Evolutionary conservation across 164 flowering plant species (phyloP), one percentile per base, ranked within the genome.

Genomic region (Tinospora cordifolia): DNA sequence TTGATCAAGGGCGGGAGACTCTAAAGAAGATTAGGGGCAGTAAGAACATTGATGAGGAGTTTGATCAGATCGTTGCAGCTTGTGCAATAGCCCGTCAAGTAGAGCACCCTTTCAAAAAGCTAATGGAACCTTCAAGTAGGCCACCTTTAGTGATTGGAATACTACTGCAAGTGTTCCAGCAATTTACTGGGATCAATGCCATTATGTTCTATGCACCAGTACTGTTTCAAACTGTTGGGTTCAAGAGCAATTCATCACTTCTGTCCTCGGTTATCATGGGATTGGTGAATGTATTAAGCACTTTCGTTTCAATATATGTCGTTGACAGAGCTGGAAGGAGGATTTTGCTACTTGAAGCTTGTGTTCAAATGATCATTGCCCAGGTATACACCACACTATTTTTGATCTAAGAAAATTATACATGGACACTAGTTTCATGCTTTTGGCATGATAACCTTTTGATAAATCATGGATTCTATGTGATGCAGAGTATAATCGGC

Each of bases 141-240:
- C 83, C 83, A 2, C 80, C 75, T 6, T 71, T 80, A 0, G 72
- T 80, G 8, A 77, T 80, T 69, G 74, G 57, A 8, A 68, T 80
- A 0, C 11, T 71, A 21, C 13, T 80, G 67, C 80, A 76, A 34
- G 65, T 80, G 3, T 75, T 80, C 62, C 80, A 80, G 59, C 83
- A 77, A 59, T 74, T 74, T 24, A 77, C 79, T 17, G 82, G 82
- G 49, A 79, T 79, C 47, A 79, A 79, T 58, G 82, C 79, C 3
- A 79, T 79, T 24, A 79, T 79, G 79, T 79, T 79, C 76, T 79
- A 79, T 47, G 80, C 80, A 0, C 82, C 82, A 12, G 82, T 79
- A 17, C 54, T 79, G 19, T 79, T 79, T 70, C 77, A 77, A 63
- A 76, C 79, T 0, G 66, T 76, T 3, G 82, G 79, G 0, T 79